These are phyloP conservation scores for Kluyveromyces sp. DNA, from an alignment of 1,139 yeast genomes.

Conservation along the genomic window DNA sequence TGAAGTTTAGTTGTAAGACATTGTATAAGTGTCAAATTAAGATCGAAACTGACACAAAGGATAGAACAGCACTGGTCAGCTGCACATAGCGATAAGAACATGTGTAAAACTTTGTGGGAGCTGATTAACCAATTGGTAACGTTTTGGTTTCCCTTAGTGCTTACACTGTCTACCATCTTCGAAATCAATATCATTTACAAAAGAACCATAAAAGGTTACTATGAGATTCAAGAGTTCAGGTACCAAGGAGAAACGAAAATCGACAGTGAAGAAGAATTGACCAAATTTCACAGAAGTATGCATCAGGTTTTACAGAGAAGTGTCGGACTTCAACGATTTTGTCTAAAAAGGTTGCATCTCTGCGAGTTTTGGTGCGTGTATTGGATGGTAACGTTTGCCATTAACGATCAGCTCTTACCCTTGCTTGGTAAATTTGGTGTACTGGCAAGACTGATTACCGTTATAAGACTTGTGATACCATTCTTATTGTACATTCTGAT, in stretches of 20 bases:
- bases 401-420: conserved; percentile 1
- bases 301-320: conserved; percentile 1
- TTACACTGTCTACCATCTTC: conserved; percentile 6
- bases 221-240: conserved; percentile 5
- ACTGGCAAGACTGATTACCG: not conserved
- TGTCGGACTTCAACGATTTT: not conserved
- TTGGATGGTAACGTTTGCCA: conserved; percentile 6
- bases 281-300: conserved; percentile 5
- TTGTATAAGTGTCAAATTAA: not conserved
- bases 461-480: not conserved
- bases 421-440: not conserved
- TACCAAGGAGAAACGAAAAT: conserved; percentile 1
- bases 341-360: conserved; percentile 6
- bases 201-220: conserved; percentile 2
- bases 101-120: not conserved
- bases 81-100: not conserved
- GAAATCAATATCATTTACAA: conserved; percentile 6
- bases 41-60: not conserved
- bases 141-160: conserved; percentile 3
- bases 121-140: not conserved
- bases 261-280: conserved; percentile 1
- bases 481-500: conserved; percentile 1
- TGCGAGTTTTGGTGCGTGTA: conserved; percentile 9
- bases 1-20: not conserved
- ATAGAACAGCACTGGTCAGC: not conserved